Evolutionary conservation across 768 basidiomycete species (phyloP), one percentile per base, ranked within the genome.

Genomic region (Lactarius vividus): DNA sequence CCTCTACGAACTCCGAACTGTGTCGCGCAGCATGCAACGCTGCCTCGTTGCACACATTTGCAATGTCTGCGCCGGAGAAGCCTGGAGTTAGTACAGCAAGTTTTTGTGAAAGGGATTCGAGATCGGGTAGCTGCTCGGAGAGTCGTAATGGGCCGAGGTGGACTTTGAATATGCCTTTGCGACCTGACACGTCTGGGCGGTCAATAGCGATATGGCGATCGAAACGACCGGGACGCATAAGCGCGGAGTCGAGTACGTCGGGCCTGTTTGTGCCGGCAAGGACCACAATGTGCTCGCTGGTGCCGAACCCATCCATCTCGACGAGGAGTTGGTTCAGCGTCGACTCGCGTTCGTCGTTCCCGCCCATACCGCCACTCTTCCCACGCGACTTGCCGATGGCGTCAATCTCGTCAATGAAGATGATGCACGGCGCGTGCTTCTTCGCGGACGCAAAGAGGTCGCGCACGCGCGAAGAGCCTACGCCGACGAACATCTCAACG

Each of bases 401-500:
- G 75, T 99, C 97, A 69, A 99, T 99, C 79, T 99, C 97, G 77
- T 99, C 97, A 69, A 99, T 86, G 78, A 99, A 99, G 75, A 99
- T 92, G 82, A 99, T 99, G 74, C 94, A 96, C 0, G 97, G 97
- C 0, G 97, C 95, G 74, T 97, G 86, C 82, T 98, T 98, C 84
- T 92, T 95, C 56, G 97, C 97, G 4, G 91, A 95, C 39, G 95
- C 91, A 76, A 99, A 99, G 52, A 99, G 87, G 78, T 99, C 97
- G 57, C 97, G 88, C 13, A 99, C 97, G 69, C 97, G 87, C 4
- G 94, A 96, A 2, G 97, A 95, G 64, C 97, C 97, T 59, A 98
- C 97, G 77, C 97, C 97, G 71, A 99, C 97, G 74, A 98, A 99
- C 96, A 98, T 98, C 79, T 99, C 97, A 67, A 99, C 95, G 75